Base-by-base conservation (phyloP, 805 yeast genomes). In the Diddensiella caesifluorescens region DNA sequence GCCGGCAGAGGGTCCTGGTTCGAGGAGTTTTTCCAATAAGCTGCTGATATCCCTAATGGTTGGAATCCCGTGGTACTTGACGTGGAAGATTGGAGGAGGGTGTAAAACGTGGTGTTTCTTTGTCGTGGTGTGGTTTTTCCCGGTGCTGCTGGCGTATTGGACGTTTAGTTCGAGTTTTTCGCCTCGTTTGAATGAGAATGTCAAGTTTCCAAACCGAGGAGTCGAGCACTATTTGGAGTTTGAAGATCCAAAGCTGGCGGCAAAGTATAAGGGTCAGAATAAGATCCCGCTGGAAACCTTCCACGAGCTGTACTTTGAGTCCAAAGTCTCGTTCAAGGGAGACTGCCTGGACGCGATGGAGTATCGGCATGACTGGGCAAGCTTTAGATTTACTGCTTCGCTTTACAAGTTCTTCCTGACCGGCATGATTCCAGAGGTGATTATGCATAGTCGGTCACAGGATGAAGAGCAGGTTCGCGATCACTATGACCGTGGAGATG, bases 381-480 rank as follows among this genome's bases (percentile, higher is more conserved):
- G 70, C 52, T 87, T 84, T 70, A 65, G 79, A 27, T 87, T 87
- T 71, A 87, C 96, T 33, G 56, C 75, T 46, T 69, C 84, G 23
- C 71, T 87, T 47, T 87, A 79, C 77, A 80, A 73, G 62, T 88
- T 72, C 68, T 88, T 87, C 69, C 64, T 87, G 51, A 73, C 85
- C 38, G 95, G 92, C 36, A 77, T 87, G 83, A 83, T 87, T 51
- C 96, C 96, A 34, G 96, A 87, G 68, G 94, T 87, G 44, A 82
- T 87, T 55, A 62, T 87, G 79, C 96, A 87, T 70, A 80, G 95
- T 51, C 79, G 86, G 61, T 83, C 94, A 16, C 96, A 87, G 70
- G 96, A 88, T 62, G 96, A 87, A 69, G 96, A 87, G 67, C 96
- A 87, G 67, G 96, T 87, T 44, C 79, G 95, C 65, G 95, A 83